phyloP scores from a whole-genome alignment of 768 basidiomycete genomes.

The Lepiota brunneoincarnata region DNA sequence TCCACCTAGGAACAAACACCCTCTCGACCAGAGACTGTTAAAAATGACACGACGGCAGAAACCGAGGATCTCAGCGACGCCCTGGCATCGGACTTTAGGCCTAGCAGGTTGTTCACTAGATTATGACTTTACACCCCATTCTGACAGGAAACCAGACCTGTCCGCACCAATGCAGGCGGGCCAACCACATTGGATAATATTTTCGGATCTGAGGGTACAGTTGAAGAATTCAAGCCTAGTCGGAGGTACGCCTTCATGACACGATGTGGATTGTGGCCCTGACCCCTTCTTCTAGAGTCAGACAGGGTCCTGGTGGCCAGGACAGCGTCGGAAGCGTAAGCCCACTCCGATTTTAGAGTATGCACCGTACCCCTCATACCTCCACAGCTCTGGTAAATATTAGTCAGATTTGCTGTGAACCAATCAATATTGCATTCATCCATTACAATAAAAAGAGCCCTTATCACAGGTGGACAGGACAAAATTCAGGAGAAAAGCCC shows the following conservation, averaged over 20 bases:
- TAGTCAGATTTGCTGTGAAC: neutral
- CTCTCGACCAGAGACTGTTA: neutral
- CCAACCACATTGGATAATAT: slow-evolving; percentile 41
- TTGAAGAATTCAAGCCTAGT: slow-evolving; percentile 62
- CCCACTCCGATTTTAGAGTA: neutral
- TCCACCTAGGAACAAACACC: neutral
- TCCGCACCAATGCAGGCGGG: slow-evolving; percentile 44
- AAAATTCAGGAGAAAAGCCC: too few species aligned
- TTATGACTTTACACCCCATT: neutral
- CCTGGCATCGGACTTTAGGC: slow-evolving; percentile 36
- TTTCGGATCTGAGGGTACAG: slow-evolving; percentile 40
- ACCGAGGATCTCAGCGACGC: slow-evolving; percentile 31
- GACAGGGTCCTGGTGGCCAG: slow-evolving; percentile 64
- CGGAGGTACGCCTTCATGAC: slow-evolving; percentile 45
- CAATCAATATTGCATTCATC: neutral
- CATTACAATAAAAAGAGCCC: slow-evolving; percentile 12
- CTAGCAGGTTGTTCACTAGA: slow-evolving; percentile 43
- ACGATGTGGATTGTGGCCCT: neutral
- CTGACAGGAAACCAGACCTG: slow-evolving; percentile 28
- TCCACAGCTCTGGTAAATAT: slow-evolving; percentile 10
- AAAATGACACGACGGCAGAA: slow-evolving; percentile 10
- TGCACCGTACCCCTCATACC: neutral
- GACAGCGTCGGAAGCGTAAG: slow-evolving; percentile 53
- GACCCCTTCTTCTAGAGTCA: slow-evolving; percentile 43
- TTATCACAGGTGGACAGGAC: slow-evolving; percentile 12